Evolutionary conservation across 1,139 yeast genomes (phyloP), one percentile per base, ranked within the genome.

Genomic region (Candida buenavistaensis): DNA sequence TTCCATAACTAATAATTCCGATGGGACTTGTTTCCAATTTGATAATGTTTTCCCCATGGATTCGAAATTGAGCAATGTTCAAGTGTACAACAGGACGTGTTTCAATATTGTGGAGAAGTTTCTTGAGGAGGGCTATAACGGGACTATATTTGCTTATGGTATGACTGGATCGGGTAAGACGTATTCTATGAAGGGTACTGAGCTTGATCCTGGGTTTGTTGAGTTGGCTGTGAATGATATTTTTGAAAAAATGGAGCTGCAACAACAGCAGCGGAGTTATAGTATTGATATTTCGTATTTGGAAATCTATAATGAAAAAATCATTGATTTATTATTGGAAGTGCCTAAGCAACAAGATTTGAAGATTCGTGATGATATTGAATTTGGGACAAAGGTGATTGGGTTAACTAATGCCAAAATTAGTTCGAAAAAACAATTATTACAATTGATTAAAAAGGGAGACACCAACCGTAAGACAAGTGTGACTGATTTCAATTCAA

Each of bases 161-260:
- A 86, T 86, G 90, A 88, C 97, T 0, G 97, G 97, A 0, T 87
- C 96, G 1, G 97, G 97, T 21, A 90, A 90, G 56, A 90, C 97
- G 0, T 84, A 78, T 53, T 82, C 95, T 3, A 88, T 90, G 96
- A 84, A 84, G 45, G 96, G 96, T 22, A 66, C 73, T 9, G 67
- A 62, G 0, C 47, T 54, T 1, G 88, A 85, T 46, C 82, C 86
- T 0, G 97, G 97, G 16, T 74, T 89, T 38, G 87, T 89, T 28
- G 83, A 85, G 15, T 64, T 82, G 26, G 84, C 96, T 1, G 80
- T 84, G 4, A 70, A 73, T 40, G 81, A 83, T 35, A 72, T 89
- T 5, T 89, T 82, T 51, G 62, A 64, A 11, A 68, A 68, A 65
- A 62, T 15, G 24, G 17, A 5, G 12, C 8, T 4, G 52, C 54